phyloP scores from a whole-genome alignment of 768 basidiomycete genomes.

The Termitomyces sp. region DNA sequence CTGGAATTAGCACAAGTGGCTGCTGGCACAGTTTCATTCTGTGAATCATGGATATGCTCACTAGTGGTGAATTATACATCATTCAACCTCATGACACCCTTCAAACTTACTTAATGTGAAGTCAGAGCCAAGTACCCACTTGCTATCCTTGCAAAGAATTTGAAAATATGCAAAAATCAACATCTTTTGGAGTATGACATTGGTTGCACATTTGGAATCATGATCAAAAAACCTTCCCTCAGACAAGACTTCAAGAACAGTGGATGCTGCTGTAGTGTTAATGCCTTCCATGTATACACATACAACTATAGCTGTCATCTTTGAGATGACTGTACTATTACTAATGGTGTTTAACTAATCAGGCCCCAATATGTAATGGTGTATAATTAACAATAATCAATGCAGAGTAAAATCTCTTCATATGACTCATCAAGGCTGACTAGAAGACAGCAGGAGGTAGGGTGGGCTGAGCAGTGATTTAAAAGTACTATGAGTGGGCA shows the following conservation, averaged over 20 bases:
- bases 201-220: background rate
- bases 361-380: no score
- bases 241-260: background rate
- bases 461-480: no score
- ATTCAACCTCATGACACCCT: background rate
- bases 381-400: no score
- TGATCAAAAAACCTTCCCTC: background rate
- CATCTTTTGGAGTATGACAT: background rate
- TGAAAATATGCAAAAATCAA: constrained; percentile 10
- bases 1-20: constrained; percentile 28
- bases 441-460: no score
- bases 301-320: constrained; percentile 28
- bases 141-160: constrained; percentile 16
- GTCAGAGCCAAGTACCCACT: constrained; percentile 23
- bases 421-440: no score
- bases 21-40: constrained; percentile 28
- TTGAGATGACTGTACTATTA: no score
- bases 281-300: constrained; percentile 23
- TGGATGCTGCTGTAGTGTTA: background rate
- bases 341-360: no score
- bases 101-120: background rate
- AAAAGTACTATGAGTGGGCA: no score
- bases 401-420: no score
- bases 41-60: constrained; percentile 10
- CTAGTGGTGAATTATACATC: constrained; percentile 30